Base-by-base conservation (phyloP, 306 rosid genomes). In the Begonia masoniana region DNA sequence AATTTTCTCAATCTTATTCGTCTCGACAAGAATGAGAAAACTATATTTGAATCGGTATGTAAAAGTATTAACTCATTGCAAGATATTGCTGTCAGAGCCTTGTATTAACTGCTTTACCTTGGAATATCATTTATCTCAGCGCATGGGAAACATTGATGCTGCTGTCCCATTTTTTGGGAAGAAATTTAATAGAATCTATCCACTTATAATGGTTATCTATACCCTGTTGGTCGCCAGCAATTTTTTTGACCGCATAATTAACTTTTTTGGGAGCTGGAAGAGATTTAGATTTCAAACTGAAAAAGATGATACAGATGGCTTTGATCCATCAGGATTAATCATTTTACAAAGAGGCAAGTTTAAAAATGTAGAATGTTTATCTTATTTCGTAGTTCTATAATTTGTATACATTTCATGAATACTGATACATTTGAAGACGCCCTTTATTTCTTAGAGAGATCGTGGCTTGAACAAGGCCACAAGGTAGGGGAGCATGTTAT, bases 191-290 rank as follows among this genome's bases (percentile, higher is more conserved):
- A 81, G 63, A 75, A 86, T 91, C 65, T 91, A 78, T 79, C 99
- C 99, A 24, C 94, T 91, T 64, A 85, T 91, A 57, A 91, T 91
- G 99, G 94, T 86, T 71, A 62, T 91, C 54, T 91, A 91, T 80
- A 91, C 99, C 68, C 58, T 83, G 50, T 70, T 91, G 92, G 99
- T 91, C 54, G 96, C 96, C 31, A 61, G 92, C 84, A 83, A 86
- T 74, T 83, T 85, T 71, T 91, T 86, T 75, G 80, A 86, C 60
- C 85, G 82, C 57, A 64, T 85, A 63, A 81, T 83, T 62, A 63
- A 66, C 64, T 86, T 76, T 74, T 72, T 91, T 15, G 99, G 99
- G 71, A 79, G 92, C 74, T 91, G 92, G 96, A 86, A 79, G 75
- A 71, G 88, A 54, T 83, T 78, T 69, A 78, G 74, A 63, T 79